Percentiles rank a stretch among this genome's conserved stretches.
Conservation (phyloP, 331 rosid species). For the Saraca asoca region DNA sequence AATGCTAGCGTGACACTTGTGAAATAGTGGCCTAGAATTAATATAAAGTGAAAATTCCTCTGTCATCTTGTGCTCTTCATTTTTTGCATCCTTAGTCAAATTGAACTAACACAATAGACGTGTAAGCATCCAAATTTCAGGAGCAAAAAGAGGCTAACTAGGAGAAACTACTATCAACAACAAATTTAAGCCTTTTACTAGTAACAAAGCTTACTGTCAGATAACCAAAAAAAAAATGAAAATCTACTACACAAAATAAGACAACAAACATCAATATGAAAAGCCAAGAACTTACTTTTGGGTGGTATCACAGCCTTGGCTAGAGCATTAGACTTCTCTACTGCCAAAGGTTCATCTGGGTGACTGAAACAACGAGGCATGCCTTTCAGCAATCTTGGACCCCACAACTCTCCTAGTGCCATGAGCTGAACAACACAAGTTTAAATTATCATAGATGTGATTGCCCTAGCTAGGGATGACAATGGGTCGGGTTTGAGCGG, state of each 20-base stretch:
- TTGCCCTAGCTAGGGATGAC: too few species aligned
- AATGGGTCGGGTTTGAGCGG: too few species aligned
- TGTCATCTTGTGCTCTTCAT: too few species aligned
- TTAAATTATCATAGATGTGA: slow-evolving; percentile 73
- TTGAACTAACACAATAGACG: not conserved
- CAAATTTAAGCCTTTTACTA: not conserved
- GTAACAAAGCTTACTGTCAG: not conserved
- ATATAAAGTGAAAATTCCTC: too few species aligned
- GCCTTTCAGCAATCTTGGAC: slow-evolving; percentile 42
- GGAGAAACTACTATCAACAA: not conserved
- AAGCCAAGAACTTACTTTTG: slow-evolving; percentile 42
- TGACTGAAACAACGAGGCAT: slow-evolving; percentile 47
- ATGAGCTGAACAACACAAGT: slow-evolving; percentile 59
- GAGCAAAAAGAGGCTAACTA: slow-evolving; percentile 12
- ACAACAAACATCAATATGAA: slow-evolving; percentile 6
- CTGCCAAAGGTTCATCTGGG: slow-evolving; percentile 2
- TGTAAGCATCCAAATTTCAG: slow-evolving; percentile 2
- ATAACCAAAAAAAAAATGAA: too few species aligned
- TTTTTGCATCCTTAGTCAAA: too few species aligned
- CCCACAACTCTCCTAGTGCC: slow-evolving; percentile 53
- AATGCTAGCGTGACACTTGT: too few species aligned
- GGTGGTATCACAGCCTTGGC: slow-evolving; percentile 40
- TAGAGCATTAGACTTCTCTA: slow-evolving; percentile 25
- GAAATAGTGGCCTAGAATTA: too few species aligned
- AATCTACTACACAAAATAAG: too few species aligned